phyloP scores from a whole-genome alignment of 805 yeast genomes.

The Alloascoidea africana region DNA sequence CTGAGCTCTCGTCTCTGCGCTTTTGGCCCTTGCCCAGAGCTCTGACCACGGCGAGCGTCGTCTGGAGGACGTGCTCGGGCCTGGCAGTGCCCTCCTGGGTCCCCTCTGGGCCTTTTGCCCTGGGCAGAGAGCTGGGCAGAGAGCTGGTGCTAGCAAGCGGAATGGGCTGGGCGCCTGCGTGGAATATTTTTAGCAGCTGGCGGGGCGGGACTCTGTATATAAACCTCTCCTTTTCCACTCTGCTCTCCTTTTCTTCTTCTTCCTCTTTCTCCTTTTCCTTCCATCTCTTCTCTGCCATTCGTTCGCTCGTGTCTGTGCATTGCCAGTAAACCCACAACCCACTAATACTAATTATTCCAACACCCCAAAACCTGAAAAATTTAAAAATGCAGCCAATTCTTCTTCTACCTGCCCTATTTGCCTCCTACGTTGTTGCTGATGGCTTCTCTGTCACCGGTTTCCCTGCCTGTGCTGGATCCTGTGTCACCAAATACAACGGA shows the following conservation, averaged over 20 bases:
- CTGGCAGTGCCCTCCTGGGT: slow-evolving; percentile 6
- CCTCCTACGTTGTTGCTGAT: not conserved
- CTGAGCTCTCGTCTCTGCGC: slow-evolving; percentile 5
- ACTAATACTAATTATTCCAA: too few relatives aligned
- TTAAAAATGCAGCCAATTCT: not conserved
- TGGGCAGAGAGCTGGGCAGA: too few relatives aligned
- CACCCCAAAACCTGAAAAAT: too few relatives aligned
- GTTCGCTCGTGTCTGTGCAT: slow-evolving; percentile 28
- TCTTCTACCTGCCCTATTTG: not conserved
- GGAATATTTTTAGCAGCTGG: slow-evolving; percentile 6
- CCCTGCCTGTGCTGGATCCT: not conserved
- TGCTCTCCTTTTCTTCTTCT: slow-evolving; percentile 14
- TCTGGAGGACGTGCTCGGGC: slow-evolving; percentile 19
- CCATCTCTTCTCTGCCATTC: slow-evolving; percentile 44
- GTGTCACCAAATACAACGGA: not conserved
- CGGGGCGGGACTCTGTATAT: slow-evolving; percentile 5
- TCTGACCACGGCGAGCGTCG: slow-evolving; percentile 24
- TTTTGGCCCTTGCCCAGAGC: slow-evolving; percentile 13
- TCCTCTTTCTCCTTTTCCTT: slow-evolving; percentile 39
- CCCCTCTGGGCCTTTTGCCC: slow-evolving; percentile 4
- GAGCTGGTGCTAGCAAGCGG: slow-evolving; percentile 1
- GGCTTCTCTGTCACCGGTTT: slow-evolving; percentile 1
- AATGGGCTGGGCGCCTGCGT: slow-evolving; percentile 4
- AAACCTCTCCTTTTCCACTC: slow-evolving; percentile 8
- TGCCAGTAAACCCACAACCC: too few relatives aligned